Percentiles rank a stretch among this genome's conserved stretches.
phyloP scores from a whole-genome alignment of 2,329 filamentous ascomycete species.

The Fusarium nelsonii region DNA sequence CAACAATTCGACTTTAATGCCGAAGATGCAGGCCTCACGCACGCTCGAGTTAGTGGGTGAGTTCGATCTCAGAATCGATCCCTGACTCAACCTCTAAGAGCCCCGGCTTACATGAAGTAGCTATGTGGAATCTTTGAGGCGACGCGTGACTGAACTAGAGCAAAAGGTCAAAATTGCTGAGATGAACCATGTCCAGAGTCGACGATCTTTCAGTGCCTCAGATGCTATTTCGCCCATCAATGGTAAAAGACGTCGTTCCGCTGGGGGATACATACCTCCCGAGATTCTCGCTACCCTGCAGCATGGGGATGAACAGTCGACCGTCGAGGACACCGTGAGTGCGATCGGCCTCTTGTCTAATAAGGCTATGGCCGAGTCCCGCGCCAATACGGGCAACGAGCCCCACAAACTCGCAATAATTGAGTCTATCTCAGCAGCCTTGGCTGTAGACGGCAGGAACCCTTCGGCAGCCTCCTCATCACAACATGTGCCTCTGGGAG shows the following conservation, averaged over 20 bases:
- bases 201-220: neutral
- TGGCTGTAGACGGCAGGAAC: slow-evolving; percentile 20
- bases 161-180: slow-evolving; percentile 20
- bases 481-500: neutral
- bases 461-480: slow-evolving; percentile 16
- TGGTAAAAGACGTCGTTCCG: neutral
- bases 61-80: neutral
- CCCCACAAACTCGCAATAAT: slow-evolving; percentile 24
- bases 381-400: neutral
- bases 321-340: slow-evolving; percentile 32
- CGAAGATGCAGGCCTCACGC: slow-evolving; percentile 25
- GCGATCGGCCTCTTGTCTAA: slow-evolving; percentile 30
- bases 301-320: slow-evolving; percentile 18
- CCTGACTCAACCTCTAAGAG: no score
- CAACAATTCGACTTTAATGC: slow-evolving; percentile 31
- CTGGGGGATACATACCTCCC: neutral
- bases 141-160: slow-evolving; percentile 20
- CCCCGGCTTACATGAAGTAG: neutral
- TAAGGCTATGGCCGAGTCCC: slow-evolving; percentile 28
- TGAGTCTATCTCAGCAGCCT: slow-evolving; percentile 15
- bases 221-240: neutral
- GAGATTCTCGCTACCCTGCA: fast-evolving
- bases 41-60: slow-evolving; percentile 22
- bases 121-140: slow-evolving; percentile 19
- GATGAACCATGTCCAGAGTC: neutral